phyloP scores from a whole-genome alignment of 2,329 filamentous ascomycete species.

The Knufia petricola region DNA sequence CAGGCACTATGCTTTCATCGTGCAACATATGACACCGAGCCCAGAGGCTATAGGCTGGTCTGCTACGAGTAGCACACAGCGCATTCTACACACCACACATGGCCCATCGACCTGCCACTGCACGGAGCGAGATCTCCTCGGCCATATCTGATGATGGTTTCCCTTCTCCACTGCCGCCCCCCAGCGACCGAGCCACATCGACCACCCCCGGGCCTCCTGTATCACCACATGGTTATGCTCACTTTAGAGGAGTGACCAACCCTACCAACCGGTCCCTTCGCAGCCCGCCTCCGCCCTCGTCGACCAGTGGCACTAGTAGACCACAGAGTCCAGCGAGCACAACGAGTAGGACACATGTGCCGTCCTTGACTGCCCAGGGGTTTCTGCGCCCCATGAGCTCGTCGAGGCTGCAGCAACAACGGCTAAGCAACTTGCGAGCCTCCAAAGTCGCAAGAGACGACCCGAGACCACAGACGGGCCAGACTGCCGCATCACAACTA shows the following conservation, averaged over 20 bases:
- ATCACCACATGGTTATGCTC: slow-evolving; percentile 20
- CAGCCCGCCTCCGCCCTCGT: slow-evolving; percentile 25
- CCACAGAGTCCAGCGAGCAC: slow-evolving; percentile 52
- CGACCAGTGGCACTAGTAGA: slow-evolving; percentile 41
- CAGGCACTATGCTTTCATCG: slow-evolving; percentile 6
- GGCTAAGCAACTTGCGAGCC: slow-evolving; percentile 48
- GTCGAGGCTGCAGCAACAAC: slow-evolving; percentile 82
- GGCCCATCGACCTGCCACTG: slow-evolving; percentile 19
- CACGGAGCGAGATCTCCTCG: slow-evolving; percentile 24
- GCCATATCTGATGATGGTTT: slow-evolving; percentile 24
- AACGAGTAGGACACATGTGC: slow-evolving; percentile 75
- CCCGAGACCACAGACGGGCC: slow-evolving; percentile 16
- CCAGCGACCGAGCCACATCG: slow-evolving; percentile 9
- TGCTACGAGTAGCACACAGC: not conserved
- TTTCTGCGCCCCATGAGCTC: slow-evolving; percentile 98
- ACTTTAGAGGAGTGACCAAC: slow-evolving; percentile 20
- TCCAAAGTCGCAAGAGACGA: slow-evolving; percentile 23
- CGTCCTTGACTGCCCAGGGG: slow-evolving; percentile 75
- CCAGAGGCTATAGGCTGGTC: not conserved
- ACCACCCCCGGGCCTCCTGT: slow-evolving; percentile 6
- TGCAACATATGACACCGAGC: slow-evolving; percentile 7
- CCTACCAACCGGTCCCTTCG: slow-evolving; percentile 18
- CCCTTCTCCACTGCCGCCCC: slow-evolving; percentile 16
- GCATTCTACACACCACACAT: slow-evolving; percentile 12
- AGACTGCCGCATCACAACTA: slow-evolving; percentile 24